Conservation (phyloP, 371 early-diverging fungal species). For the Dinochytrium kinnereticum region DNA sequence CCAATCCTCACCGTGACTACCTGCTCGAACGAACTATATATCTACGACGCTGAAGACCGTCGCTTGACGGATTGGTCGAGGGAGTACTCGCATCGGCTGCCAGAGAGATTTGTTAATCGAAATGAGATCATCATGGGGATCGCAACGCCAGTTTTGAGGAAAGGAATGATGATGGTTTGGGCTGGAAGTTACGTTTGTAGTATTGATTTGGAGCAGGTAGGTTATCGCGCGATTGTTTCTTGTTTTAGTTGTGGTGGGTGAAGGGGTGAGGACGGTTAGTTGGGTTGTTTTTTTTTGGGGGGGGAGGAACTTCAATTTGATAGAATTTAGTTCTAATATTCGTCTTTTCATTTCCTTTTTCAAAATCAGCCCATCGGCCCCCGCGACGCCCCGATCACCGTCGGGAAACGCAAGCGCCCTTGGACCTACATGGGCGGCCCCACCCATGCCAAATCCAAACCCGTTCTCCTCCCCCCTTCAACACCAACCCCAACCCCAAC, state of each 20-base stretch:
- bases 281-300: background rate
- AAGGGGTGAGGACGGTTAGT: background rate
- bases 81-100: constrained; percentile 68
- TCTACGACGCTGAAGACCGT: constrained; percentile 73
- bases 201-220: constrained; percentile 66
- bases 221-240: background rate
- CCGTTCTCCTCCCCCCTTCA: background rate
- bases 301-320: too few relatives aligned
- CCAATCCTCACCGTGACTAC: constrained; percentile 69
- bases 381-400: constrained; percentile 25
- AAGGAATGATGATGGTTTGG: constrained; percentile 68
- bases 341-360: background rate
- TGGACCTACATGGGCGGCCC: background rate
- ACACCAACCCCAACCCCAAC: background rate
- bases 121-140: constrained; percentile 77
- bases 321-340: too few relatives aligned
- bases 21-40: constrained; percentile 72
- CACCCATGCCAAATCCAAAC: background rate
- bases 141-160: constrained; percentile 58
- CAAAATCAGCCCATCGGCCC: constrained; percentile 23
- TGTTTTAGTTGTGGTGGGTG: background rate
- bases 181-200: constrained; percentile 74
- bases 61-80: constrained; percentile 82
- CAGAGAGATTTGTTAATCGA: constrained; percentile 61
- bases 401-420: background rate